These are phyloP conservation scores for Ampelocalamus luodianensis DNA, from an alignment of 176 grass and related monocot genomes.

Conservation along the genomic window DNA sequence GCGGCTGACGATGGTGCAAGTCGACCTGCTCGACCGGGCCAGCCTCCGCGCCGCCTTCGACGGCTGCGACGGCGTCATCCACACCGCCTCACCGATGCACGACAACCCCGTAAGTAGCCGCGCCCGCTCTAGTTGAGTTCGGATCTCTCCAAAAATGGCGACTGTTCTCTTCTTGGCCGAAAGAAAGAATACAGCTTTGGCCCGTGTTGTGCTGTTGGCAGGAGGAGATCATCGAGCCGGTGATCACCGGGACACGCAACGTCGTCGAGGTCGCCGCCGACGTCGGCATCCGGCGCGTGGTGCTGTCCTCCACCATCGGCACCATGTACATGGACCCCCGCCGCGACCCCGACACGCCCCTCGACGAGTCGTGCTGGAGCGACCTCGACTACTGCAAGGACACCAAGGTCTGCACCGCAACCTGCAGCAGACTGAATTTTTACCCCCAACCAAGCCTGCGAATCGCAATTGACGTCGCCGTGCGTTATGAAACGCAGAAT, in stretches of 20 bases:
- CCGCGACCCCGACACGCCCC: conserved; percentile 47
- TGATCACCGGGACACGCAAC: conserved; percentile 59
- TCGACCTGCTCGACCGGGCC: conserved; percentile 58
- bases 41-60: conserved; percentile 59
- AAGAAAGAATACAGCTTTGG: neutral
- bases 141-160: neutral
- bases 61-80: conserved; percentile 76
- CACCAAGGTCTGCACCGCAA: conserved; percentile 39
- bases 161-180: neutral
- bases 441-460: neutral
- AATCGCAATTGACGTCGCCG: neutral
- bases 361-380: conserved; percentile 64
- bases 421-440: neutral
- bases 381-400: conserved; percentile 67
- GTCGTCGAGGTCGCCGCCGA: conserved; percentile 55
- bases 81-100: conserved; percentile 68
- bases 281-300: conserved; percentile 56
- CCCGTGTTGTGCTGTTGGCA: neutral
- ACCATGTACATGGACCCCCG: conserved; percentile 71
- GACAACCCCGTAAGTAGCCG: conserved; percentile 52
- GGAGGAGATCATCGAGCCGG: conserved; percentile 60
- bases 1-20: conserved; percentile 54
- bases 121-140: neutral
- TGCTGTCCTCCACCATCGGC: conserved; percentile 68
- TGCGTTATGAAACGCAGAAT: conserved; percentile 36